phyloP scores from a whole-genome alignment of 257 asterid species.

The Rubia yunnanensis region DNA sequence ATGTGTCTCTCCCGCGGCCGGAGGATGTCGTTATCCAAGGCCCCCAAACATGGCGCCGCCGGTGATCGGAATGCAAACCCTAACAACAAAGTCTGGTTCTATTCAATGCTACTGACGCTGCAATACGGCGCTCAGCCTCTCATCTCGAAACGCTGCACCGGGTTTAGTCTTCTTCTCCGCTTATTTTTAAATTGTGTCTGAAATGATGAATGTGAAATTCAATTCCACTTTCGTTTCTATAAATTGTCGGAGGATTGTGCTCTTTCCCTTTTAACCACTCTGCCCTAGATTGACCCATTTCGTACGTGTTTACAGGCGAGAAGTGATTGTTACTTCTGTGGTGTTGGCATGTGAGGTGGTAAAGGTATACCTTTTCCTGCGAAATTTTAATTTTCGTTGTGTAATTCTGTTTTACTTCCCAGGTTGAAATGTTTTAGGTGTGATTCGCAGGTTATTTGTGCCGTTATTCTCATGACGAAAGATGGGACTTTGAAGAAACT shows the following conservation, averaged over 20 bases:
- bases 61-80: slow-evolving; percentile 23
- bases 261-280: neutral
- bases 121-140: slow-evolving; percentile 95
- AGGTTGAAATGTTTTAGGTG: slow-evolving; percentile 8
- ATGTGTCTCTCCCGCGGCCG: slow-evolving; percentile 19
- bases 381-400: slow-evolving; percentile 6
- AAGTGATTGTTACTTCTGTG: slow-evolving; percentile 85
- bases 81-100: slow-evolving; percentile 57
- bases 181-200: neutral
- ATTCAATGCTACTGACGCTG: slow-evolving; percentile 58
- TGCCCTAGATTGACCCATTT: slow-evolving; percentile 2
- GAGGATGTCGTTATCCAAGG: slow-evolving; percentile 39
- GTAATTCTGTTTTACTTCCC: neutral
- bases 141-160: slow-evolving; percentile 73
- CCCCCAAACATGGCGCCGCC: slow-evolving; percentile 22
- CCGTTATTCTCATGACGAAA: slow-evolving; percentile 66
- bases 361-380: slow-evolving; percentile 45
- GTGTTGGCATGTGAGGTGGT: slow-evolving; percentile 81
- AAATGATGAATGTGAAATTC: neutral
- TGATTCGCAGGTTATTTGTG: slow-evolving; percentile 63
- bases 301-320: slow-evolving; percentile 54
- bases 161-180: slow-evolving; percentile 31
- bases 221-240: neutral
- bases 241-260: neutral
- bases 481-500: slow-evolving; percentile 64